Percentiles rank a stretch among this genome's conserved stretches.
Conservation (phyloP, 2,329 filamentous ascomycete genomes). For the Claviceps digitariae region DNA sequence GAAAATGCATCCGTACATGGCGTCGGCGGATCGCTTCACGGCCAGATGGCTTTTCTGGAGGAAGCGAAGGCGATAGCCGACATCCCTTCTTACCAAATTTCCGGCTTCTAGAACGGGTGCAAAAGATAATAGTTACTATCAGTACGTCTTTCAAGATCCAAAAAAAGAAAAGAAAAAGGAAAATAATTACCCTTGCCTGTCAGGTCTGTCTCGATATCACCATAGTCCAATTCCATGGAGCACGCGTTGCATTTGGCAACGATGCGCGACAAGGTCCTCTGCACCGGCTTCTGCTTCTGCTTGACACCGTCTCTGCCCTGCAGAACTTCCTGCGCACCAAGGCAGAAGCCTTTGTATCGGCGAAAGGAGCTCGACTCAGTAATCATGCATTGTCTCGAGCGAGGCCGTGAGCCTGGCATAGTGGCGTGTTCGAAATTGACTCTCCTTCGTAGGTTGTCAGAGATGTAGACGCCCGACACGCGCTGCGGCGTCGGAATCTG, state of each 20-base stretch:
- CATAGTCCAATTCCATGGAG: slow-evolving; percentile 39
- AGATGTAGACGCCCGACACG: not conserved
- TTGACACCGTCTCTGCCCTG: slow-evolving; percentile 35
- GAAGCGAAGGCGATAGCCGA: slow-evolving; percentile 39
- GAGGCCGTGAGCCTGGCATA: not conserved
- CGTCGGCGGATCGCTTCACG: slow-evolving; percentile 36
- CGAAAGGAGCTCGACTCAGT: slow-evolving; percentile 34
- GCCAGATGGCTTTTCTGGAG: slow-evolving; percentile 41
- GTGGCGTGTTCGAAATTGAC: not conserved
- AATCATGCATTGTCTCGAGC: slow-evolving; percentile 26
- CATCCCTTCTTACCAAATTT: slow-evolving; percentile 30
- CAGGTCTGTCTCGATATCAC: slow-evolving; percentile 36
- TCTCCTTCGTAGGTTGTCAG: not conserved
- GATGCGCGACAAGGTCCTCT: slow-evolving; percentile 8
- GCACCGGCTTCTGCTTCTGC: slow-evolving; percentile 35
- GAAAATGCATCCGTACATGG: slow-evolving; percentile 40
- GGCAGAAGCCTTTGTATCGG: slow-evolving; percentile 39
- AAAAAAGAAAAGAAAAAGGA: not conserved
- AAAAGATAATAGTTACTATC: no score
- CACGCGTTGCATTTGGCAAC: slow-evolving; percentile 40
- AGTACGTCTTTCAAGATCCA: no score
- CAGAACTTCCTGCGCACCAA: slow-evolving; percentile 36
- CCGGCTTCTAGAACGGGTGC: slow-evolving; percentile 16
- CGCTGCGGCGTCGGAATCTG: not conserved
- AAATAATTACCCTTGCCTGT: slow-evolving; percentile 28